These are phyloP conservation scores for Trebouxia sp. DNA, from an alignment of 139 green algal genomes.

Conservation along the genomic window DNA sequence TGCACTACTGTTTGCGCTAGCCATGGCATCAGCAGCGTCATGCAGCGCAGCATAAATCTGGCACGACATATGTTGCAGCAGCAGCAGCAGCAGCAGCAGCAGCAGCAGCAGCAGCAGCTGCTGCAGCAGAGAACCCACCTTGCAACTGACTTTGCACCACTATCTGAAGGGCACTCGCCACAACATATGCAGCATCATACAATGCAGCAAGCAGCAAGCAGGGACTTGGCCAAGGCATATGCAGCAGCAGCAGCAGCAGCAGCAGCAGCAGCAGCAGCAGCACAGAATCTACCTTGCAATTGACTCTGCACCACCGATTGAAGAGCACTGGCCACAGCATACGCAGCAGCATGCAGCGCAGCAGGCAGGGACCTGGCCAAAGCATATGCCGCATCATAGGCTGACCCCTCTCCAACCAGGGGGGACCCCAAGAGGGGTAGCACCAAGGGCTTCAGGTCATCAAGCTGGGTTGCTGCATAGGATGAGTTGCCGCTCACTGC, in stretches of 20 bases:
- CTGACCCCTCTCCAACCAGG: constrained; percentile 64
- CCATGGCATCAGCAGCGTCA: no score
- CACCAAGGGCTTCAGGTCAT: constrained; percentile 57
- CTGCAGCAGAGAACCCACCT: no score
- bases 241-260: no score
- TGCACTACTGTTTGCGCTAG: no score
- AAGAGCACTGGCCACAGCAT: constrained; percentile 57
- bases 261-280: no score
- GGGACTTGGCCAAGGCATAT: constrained; percentile 56
- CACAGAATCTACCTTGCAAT: no score
- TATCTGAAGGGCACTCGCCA: constrained; percentile 54
- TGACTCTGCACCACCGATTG: constrained; percentile 55
- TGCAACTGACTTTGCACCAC: not conserved
- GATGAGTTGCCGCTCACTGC: constrained; percentile 46
- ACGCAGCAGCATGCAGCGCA: constrained; percentile 41
- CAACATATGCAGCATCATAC: constrained; percentile 34
- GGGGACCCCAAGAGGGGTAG: constrained; percentile 72
- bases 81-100: no score
- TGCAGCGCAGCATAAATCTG: no score
- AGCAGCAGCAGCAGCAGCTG: no score
- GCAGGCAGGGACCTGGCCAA: constrained; percentile 69
- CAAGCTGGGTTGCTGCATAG: constrained; percentile 57
- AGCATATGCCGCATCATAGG: constrained; percentile 57
- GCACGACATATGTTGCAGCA: no score
- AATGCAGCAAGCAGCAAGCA: constrained; percentile 70